A percentile compares a stretch with the other conserved stretches of the same genome.
Evolutionary conservation across 2,329 filamentous ascomycete species (phyloP).

Genomic region (Paracorniculantispora psalliotae): DNA sequence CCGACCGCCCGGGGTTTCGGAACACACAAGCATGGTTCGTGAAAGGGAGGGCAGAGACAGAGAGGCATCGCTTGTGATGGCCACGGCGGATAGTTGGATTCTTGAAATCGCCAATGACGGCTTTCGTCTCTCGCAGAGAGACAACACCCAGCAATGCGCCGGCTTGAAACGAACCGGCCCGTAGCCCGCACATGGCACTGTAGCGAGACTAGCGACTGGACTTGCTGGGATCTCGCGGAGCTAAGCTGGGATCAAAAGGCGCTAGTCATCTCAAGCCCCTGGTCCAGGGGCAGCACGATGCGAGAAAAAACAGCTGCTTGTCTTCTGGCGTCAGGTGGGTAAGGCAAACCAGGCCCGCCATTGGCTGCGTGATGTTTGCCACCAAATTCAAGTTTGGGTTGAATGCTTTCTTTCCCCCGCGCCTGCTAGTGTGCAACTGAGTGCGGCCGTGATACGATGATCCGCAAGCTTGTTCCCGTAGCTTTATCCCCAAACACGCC

Average conservation of each 20-base stretch:
- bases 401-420: not conserved
- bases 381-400: not conserved
- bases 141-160: not conserved
- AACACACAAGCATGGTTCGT: not conserved
- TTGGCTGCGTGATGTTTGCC: not conserved
- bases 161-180: slow-evolving; percentile 11
- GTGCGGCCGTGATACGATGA: not conserved
- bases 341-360: not conserved
- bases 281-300: slow-evolving; percentile 9
- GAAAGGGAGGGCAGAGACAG: not conserved
- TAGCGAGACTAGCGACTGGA: slow-evolving; percentile 6
- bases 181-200: slow-evolving; percentile 6
- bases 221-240: slow-evolving; percentile 5
- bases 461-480: not conserved
- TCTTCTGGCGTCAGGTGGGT: not conserved
- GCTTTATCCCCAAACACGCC: not conserved
- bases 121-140: slow-evolving; percentile 2
- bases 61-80: too few relatives aligned
- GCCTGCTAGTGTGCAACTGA: not conserved
- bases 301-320: not conserved
- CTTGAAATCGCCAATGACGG: not conserved
- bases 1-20: too few relatives aligned
- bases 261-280: not conserved
- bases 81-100: not conserved
- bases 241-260: not conserved